A percentile compares a stretch with the other conserved stretches of the same genome.
Conservation (phyloP, 768 basidiomycete species). For the Panaeolus cyanescens region DNA sequence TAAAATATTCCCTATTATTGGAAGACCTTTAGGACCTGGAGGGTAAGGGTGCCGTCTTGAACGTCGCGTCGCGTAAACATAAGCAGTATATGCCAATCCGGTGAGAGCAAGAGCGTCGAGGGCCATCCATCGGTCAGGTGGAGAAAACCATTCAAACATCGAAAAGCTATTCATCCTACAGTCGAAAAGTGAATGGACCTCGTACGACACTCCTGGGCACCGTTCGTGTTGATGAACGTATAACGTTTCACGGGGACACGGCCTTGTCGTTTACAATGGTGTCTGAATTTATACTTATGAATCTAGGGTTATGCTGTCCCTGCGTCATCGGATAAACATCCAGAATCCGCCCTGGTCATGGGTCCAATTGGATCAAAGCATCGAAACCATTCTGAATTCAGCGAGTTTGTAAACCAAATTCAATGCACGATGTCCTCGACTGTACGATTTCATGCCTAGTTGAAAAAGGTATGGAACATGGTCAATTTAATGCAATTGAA, state of each 20-base stretch:
- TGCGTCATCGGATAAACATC: not conserved
- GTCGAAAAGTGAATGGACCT: no score
- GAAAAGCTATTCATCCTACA: not conserved
- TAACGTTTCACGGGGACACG: not conserved
- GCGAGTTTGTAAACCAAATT: no score
- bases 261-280: not conserved
- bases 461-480: not conserved
- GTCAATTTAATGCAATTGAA: not conserved
- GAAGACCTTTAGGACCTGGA: conserved; percentile 23
- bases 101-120: not conserved
- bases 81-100: not conserved
- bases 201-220: no score
- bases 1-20: conserved; percentile 21
- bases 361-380: not conserved
- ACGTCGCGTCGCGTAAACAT: not conserved
- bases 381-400: not conserved
- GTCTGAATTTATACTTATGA: not conserved
- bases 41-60: conserved; percentile 16
- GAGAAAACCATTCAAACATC: not conserved
- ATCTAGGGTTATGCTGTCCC: not conserved
- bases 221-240: not conserved
- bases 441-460: not conserved
- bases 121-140: not conserved
- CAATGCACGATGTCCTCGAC: not conserved
- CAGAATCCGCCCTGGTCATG: not conserved